These are phyloP conservation scores for Dichotomocladium elegans DNA, from an alignment of 371 early-diverging fungal genomes.

Conservation along the genomic window DNA sequence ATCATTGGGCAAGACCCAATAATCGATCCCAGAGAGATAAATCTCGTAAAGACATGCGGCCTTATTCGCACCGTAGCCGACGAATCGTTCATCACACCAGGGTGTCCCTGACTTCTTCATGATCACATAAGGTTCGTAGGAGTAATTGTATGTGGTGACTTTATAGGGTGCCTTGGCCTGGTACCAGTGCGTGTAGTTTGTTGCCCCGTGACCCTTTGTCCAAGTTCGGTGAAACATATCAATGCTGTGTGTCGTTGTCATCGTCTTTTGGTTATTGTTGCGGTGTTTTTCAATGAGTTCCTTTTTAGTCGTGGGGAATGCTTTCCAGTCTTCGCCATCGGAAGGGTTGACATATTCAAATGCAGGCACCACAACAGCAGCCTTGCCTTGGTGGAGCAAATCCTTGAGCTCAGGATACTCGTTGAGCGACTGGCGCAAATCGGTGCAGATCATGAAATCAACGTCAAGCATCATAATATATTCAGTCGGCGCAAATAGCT, in stretches of 20 bases:
- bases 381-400: conserved; percentile 35
- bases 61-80: conserved; percentile 72
- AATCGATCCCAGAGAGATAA: conserved; percentile 62
- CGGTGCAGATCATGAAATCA: conserved; percentile 65
- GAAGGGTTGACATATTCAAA: conserved; percentile 56
- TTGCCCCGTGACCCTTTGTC: conserved; percentile 52
- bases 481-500: conserved; percentile 62
- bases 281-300: conserved; percentile 32
- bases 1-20: conserved; percentile 59
- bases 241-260: too few relatives aligned
- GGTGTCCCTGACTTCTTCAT: conserved; percentile 52
- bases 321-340: conserved; percentile 49
- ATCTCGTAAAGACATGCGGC: conserved; percentile 70
- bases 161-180: conserved; percentile 41
- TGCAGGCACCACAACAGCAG: conserved; percentile 61
- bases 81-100: conserved; percentile 71
- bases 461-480: conserved; percentile 69
- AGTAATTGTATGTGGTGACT: conserved; percentile 56
- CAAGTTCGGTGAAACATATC: conserved; percentile 3
- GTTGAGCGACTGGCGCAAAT: conserved; percentile 42
- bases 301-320: conserved; percentile 52
- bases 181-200: conserved; percentile 60
- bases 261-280: too few relatives aligned
- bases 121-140: conserved; percentile 67
- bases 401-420: conserved; percentile 33